Conservation (phyloP, 1,284 basidiomycete species). For the Entoloma clypeatum region DNA sequence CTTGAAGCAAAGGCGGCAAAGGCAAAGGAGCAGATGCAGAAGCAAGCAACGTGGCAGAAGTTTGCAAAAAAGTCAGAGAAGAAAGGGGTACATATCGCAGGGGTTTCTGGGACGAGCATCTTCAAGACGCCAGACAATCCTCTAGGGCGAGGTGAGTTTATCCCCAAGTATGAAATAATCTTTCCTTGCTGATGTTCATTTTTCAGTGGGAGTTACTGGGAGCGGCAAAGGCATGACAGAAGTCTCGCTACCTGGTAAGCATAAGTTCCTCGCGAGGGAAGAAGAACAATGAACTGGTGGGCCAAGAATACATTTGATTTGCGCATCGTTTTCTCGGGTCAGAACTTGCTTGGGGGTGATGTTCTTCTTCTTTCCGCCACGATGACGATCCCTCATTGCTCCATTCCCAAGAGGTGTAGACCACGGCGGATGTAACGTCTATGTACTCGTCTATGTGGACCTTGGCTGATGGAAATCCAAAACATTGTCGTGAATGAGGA, state of each 20-base stretch:
- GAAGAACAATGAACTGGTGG: no score
- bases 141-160: conserved; percentile 68
- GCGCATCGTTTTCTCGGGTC: conserved; percentile 20
- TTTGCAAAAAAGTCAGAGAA: conserved; percentile 96
- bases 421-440: no score
- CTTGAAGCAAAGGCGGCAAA: conserved; percentile 82
- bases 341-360: neutral
- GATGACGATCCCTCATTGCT: no score
- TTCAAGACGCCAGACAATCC: conserved; percentile 97
- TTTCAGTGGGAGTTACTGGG: conserved; percentile 86
- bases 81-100: conserved; percentile 90
- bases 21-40: conserved; percentile 84
- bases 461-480: no score
- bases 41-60: conserved; percentile 95
- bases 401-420: no score
- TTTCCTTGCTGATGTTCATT: conserved; percentile 22
- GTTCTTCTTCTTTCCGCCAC: no score
- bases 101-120: conserved; percentile 85
- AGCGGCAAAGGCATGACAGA: conserved; percentile 93
- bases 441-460: no score
- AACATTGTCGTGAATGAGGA: neutral
- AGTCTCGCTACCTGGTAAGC: conserved; percentile 68
- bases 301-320: conserved; percentile 24
- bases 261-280: conserved; percentile 66
- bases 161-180: conserved; percentile 19